These are phyloP conservation scores for Paragyromitra xinjiangensis DNA, from an alignment of 495 filamentous ascomycete genomes.

Conservation along the genomic window DNA sequence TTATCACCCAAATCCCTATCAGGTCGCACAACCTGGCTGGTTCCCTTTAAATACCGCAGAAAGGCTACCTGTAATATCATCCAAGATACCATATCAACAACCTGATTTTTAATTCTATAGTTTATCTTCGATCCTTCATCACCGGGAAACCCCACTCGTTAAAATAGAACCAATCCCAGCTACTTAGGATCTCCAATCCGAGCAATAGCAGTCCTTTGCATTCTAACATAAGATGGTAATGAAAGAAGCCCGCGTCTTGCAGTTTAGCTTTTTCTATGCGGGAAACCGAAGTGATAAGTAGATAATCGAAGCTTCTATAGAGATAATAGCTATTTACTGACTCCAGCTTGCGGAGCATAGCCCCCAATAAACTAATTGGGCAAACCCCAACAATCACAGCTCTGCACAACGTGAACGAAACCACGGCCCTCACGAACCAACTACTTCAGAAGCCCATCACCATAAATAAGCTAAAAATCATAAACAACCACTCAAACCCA, in stretches of 20 bases:
- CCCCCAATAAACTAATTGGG: too few species aligned
- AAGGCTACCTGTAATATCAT: too few species aligned
- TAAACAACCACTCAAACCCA: not conserved
- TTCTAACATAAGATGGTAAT: not conserved
- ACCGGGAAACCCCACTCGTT: not conserved
- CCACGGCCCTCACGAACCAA: too few species aligned
- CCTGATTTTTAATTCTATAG: not conserved
- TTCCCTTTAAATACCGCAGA: too few species aligned
- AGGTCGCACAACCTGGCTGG: too few species aligned
- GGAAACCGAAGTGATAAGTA: not conserved
- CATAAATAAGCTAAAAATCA: not conserved
- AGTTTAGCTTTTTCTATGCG: not conserved
- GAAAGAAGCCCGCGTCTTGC: not conserved
- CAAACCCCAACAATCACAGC: not conserved
- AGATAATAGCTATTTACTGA: too few species aligned
- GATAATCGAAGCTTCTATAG: not conserved
- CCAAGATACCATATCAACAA: too few species aligned
- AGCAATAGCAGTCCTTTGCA: not conserved
- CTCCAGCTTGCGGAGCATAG: too few species aligned
- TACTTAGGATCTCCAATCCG: not conserved
- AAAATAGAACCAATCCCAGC: not conserved
- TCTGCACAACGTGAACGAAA: not conserved
- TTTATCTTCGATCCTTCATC: not conserved
- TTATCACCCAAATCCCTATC: too few species aligned
- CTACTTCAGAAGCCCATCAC: not conserved